phyloP scores from a whole-genome alignment of 345 rosid genomes.

The Rhodomyrtus tomentosa region DNA sequence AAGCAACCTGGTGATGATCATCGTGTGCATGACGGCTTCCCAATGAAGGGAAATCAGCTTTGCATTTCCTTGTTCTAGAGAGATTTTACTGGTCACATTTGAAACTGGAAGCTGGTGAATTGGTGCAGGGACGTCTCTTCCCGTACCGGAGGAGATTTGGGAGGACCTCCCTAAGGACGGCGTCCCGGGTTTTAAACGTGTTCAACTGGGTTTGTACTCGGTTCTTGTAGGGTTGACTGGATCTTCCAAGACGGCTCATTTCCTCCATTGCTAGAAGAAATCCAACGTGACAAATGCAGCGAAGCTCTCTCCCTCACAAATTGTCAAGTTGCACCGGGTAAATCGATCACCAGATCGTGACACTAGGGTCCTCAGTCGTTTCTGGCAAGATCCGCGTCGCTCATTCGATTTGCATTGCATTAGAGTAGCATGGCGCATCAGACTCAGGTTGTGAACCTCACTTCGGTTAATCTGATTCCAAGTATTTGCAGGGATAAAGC shows the following conservation, averaged over 20 bases:
- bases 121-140: background rate
- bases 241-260: background rate
- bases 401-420: background rate
- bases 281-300: background rate
- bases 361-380: background rate
- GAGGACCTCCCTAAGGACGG: background rate
- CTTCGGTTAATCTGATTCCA: background rate
- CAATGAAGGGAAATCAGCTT: background rate
- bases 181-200: background rate
- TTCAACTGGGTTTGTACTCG: background rate
- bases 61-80: background rate
- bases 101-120: background rate
- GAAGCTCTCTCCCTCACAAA: background rate
- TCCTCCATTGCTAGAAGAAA: background rate
- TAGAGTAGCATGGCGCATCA: background rate
- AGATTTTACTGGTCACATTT: background rate
- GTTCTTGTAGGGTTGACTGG: background rate
- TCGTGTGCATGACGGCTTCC: background rate
- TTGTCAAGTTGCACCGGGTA: background rate
- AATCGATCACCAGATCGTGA: background rate
- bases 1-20: background rate
- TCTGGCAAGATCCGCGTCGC: background rate
- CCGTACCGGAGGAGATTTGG: background rate
- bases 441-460: background rate
- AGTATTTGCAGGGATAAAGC: background rate